A percentile compares a stretch with the other conserved stretches of the same genome.
Evolutionary conservation across 2,329 filamentous ascomycete genomes (phyloP).

Genomic region (Fusarium illudens): DNA sequence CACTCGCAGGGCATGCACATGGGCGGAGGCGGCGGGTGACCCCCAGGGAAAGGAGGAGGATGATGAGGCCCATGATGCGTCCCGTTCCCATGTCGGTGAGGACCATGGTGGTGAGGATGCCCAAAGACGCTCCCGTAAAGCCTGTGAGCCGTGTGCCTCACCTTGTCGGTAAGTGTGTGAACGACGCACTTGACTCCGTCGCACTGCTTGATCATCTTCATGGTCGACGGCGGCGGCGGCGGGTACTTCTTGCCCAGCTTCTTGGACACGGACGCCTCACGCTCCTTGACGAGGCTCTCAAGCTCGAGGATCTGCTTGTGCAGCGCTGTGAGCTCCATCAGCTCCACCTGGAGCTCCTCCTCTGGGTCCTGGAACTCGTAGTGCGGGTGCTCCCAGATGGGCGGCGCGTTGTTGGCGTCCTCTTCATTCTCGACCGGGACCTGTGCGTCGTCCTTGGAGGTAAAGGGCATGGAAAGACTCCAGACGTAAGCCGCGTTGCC

Average conservation of each 20-base stretch:
- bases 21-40: slow-evolving; percentile 5
- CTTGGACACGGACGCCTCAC: slow-evolving; percentile 52
- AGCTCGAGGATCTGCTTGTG: slow-evolving; percentile 53
- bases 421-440: not conserved
- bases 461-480: slow-evolving; percentile 36
- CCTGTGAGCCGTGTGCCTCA: slow-evolving; percentile 45
- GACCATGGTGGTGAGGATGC: slow-evolving; percentile 7
- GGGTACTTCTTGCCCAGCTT: slow-evolving; percentile 44
- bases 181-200: slow-evolving; percentile 51
- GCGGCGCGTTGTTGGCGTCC: slow-evolving; percentile 3
- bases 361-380: slow-evolving; percentile 42
- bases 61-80: slow-evolving; percentile 23
- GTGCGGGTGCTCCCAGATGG: slow-evolving; percentile 20
- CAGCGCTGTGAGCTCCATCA: slow-evolving; percentile 56
- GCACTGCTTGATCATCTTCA: slow-evolving; percentile 29
- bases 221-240: slow-evolving; percentile 34
- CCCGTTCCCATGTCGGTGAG: slow-evolving; percentile 8
- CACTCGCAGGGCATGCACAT: not conserved
- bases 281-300: slow-evolving; percentile 52
- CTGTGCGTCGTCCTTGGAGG: slow-evolving; percentile 27
- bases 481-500: slow-evolving; percentile 49
- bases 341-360: slow-evolving; percentile 51
- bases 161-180: slow-evolving; percentile 49
- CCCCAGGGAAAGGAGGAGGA: slow-evolving; percentile 32
- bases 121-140: slow-evolving; percentile 35